Base-by-base conservation (phyloP, 176 grass and related monocot genomes). In the Phragmites australis region DNA sequence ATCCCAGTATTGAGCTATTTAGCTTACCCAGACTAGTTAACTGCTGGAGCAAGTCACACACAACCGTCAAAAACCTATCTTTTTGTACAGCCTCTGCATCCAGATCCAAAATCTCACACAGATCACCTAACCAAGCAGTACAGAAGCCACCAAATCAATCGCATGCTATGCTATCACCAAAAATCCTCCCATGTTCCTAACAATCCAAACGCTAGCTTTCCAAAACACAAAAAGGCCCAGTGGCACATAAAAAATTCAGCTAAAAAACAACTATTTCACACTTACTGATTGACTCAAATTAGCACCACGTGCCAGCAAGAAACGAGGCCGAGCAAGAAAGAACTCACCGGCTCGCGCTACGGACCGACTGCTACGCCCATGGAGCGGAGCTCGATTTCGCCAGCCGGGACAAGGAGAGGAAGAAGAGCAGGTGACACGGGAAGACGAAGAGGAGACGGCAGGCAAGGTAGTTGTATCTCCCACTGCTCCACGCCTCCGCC, bases 321-420 rank as follows among this genome's bases (percentile, higher is more conserved):
- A 54, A 45, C 19, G 42, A 29, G 27, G 10, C 16, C 4, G 31
- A 68, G 82, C 61, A 54, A 70, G 66, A 61, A 32, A 55, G 52
- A 65, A 83, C 80, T 78, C 74, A 88, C 86, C 65, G 34, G 42
- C 18, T 54, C 1, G 42, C 21, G 77, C 78, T 87, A 87, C 43
- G 65, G 65, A 19, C 14, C 37, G 21, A 80, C 37, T 10, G 48
- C 23, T 29, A 46, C 60, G 10, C 9, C 61, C 69, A 89, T 81
- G 87, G 81, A 47, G 32, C 9, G 75, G 65, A 72, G 81, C 43
- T 77, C 62, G 61, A 22, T 55, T 68, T 55, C 47, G 8, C 6
- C 49, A 16, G 29, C n/a, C 27, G 2, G 48, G 22, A 15, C 8
- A 50, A 9, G 43, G 14, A 43, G 64, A 37, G 39, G 58, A 6